Percentiles rank a stretch among this genome's conserved stretches.
Conservation (phyloP, 805 yeast genomes). For the Ogataea trehalophila region DNA sequence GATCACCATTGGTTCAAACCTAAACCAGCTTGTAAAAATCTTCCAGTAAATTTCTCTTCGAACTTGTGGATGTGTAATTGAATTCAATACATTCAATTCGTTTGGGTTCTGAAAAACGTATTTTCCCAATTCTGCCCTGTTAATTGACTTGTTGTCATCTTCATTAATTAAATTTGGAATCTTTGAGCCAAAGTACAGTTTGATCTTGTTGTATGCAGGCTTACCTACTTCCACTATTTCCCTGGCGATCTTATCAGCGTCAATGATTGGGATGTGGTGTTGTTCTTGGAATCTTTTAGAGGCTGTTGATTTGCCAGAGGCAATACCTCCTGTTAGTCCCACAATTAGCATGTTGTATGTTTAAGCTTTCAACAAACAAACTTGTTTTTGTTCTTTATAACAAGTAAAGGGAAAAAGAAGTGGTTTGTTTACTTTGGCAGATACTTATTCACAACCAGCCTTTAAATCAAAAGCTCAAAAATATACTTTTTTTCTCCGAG, state of each 20-base stretch:
- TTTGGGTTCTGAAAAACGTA: constrained; percentile 68
- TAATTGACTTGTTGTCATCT: constrained; percentile 42
- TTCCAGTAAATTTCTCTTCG: constrained; percentile 57
- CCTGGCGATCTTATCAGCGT: constrained; percentile 88
- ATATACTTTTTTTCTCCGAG: no score
- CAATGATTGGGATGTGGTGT: constrained; percentile 58
- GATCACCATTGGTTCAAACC: constrained; percentile 55
- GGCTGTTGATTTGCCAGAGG: constrained; percentile 94
- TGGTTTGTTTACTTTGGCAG: no score
- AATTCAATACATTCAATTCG: constrained; percentile 57
- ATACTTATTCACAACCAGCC: no score
- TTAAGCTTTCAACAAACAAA: no score
- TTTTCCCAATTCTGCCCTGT: constrained; percentile 71
- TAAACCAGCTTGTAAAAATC: constrained; percentile 52
- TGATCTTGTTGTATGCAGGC: constrained; percentile 62
- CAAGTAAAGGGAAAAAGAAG: no score
- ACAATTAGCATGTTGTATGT: constrained; percentile 62
- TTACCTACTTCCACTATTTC: constrained; percentile 81
- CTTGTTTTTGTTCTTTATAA: no score
- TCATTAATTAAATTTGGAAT: constrained; percentile 46
- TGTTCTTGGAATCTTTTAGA: constrained; percentile 51
- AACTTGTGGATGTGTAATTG: constrained; percentile 86
- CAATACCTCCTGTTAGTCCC: constrained; percentile 98
- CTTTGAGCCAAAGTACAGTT: constrained; percentile 50
- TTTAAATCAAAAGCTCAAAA: no score